Evolutionary conservation across 2,329 filamentous ascomycete genomes (phyloP).

Genomic region (Pyrenophora teres): DNA sequence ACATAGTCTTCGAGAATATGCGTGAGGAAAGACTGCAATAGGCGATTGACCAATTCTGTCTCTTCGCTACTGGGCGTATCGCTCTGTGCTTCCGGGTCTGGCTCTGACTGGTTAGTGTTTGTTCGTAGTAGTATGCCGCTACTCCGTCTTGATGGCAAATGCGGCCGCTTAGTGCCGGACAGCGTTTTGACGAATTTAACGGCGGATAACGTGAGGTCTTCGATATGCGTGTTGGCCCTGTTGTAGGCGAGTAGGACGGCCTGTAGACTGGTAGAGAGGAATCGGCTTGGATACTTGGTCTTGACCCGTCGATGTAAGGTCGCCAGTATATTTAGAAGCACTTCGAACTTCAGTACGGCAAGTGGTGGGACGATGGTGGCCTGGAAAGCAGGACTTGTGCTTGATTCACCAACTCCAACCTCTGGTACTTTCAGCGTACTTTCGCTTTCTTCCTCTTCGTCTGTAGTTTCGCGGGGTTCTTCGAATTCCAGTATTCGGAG

Average conservation of each 20-base stretch:
- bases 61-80: conserved; percentile 58
- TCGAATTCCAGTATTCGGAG: conserved; percentile 64
- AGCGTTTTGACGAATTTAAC: conserved; percentile 73
- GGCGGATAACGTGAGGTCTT: conserved; percentile 71
- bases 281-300: conserved; percentile 77
- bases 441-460: conserved; percentile 46
- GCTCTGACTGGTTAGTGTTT: conserved; percentile 45
- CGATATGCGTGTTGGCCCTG: conserved; percentile 58
- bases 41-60: conserved; percentile 62
- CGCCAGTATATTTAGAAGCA: conserved; percentile 71
- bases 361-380: conserved; percentile 43
- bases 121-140: conserved; percentile 52
- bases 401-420: conserved; percentile 39
- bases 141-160: conserved; percentile 63
- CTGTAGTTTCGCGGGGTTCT: conserved; percentile 59
- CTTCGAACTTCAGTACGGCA: conserved; percentile 64
- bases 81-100: conserved; percentile 62
- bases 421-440: conserved; percentile 26
- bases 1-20: conserved; percentile 77
- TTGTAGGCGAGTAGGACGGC: conserved; percentile 71
- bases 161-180: conserved; percentile 68
- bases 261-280: conserved; percentile 76
- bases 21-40: conserved; percentile 78
- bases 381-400: conserved; percentile 34
- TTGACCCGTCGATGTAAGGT: conserved; percentile 75